These are phyloP conservation scores for Neobulgaria alba DNA, from an alignment of 2,329 filamentous ascomycete species.

Conservation along the genomic window DNA sequence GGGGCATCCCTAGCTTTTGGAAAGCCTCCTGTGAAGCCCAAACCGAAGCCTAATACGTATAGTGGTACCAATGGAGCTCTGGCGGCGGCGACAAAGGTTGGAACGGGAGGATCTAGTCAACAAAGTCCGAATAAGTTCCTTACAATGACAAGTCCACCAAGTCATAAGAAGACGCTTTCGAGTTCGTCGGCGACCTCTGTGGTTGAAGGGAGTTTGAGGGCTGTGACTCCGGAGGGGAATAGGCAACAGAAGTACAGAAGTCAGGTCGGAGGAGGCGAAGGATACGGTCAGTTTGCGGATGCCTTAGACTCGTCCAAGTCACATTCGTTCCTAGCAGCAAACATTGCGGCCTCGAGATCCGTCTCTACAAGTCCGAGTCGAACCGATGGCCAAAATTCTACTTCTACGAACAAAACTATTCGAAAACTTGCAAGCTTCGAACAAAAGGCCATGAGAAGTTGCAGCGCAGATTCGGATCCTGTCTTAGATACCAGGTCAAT, in stretches of 20 bases:
- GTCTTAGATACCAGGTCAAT: conserved; percentile 49
- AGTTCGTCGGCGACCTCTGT: conserved; percentile 15
- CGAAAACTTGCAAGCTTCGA: conserved; percentile 1
- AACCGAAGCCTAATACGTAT: conserved; percentile 30
- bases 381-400: conserved; percentile 17
- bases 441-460: conserved; percentile 14
- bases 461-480: conserved; percentile 16
- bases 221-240: conserved; percentile 10
- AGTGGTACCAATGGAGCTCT: conserved; percentile 36
- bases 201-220: conserved; percentile 10
- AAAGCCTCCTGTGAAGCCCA: conserved; percentile 34
- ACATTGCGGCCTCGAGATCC: conserved; percentile 52
- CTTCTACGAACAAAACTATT: conserved; percentile 1
- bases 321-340: conserved; percentile 54
- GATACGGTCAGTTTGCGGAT: conserved; percentile 16
- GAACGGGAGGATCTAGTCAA: conserved; percentile 3
- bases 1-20: conserved; percentile 41
- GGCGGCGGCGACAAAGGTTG: conserved; percentile 36
- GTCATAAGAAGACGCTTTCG: conserved; percentile 9
- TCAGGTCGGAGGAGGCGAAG: conserved; percentile 6
- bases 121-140: conserved; percentile 2
- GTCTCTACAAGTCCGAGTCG: conserved; percentile 42
- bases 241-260: conserved; percentile 10
- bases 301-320: conserved; percentile 32
- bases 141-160: conserved; percentile 2